Conservation (phyloP, 1,139 yeast genomes). For the Williopsis jadinii region DNA sequence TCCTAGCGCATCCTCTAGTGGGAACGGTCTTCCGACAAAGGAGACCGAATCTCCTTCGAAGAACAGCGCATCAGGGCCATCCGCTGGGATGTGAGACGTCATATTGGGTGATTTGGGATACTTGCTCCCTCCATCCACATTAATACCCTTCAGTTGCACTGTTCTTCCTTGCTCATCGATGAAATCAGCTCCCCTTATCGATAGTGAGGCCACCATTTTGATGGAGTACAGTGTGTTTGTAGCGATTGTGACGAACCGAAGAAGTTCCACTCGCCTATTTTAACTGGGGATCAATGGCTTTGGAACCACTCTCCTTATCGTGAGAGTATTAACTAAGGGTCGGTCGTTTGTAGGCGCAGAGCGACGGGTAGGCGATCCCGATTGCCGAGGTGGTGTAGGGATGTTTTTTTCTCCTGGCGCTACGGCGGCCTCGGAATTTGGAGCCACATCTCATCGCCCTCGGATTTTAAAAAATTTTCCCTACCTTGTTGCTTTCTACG, state of each 20-base stretch:
- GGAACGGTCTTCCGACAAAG: slow-evolving; percentile 78
- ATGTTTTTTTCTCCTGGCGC: too few relatives aligned
- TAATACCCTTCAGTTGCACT: slow-evolving; percentile 70
- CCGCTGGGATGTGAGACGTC: slow-evolving; percentile 45
- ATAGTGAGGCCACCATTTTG: not conserved
- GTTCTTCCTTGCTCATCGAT: slow-evolving; percentile 53
- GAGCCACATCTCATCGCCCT: not conserved
- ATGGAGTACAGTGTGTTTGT: too few relatives aligned
- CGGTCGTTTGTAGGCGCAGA: too few relatives aligned
- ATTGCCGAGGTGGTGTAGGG: too few relatives aligned
- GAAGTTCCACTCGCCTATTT: too few relatives aligned
- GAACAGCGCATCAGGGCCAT: slow-evolving; percentile 38
- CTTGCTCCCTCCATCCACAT: slow-evolving; percentile 72
- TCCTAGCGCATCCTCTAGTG: slow-evolving; percentile 59
- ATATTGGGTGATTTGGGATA: slow-evolving; percentile 53
- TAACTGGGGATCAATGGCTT: too few relatives aligned
- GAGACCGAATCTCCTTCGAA: slow-evolving; percentile 67
- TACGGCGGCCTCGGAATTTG: too few relatives aligned
- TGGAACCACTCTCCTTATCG: too few relatives aligned
- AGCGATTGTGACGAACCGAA: too few relatives aligned
- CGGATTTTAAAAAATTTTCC: not conserved
- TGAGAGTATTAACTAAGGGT: too few relatives aligned
- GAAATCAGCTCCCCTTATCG: slow-evolving; percentile 41
- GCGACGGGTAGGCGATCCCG: too few relatives aligned
- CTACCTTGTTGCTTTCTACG: not conserved